These are phyloP conservation scores for Myxozyma melibiosi DNA, from an alignment of 805 yeast genomes.

Conservation along the genomic window DNA sequence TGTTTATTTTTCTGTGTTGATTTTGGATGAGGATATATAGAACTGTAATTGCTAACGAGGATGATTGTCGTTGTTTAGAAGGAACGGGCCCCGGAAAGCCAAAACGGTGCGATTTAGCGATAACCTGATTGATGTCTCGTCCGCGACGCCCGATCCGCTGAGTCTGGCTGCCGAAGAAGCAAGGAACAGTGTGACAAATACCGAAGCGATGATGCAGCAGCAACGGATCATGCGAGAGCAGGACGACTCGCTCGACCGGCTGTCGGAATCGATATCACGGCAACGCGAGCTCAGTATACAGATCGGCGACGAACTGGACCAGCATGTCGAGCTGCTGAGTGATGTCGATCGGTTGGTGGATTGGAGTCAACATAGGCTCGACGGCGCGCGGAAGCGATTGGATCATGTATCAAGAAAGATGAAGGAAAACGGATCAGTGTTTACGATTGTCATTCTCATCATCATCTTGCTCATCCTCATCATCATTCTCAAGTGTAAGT, in stretches of 20 bases:
- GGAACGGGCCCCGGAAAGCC: slow-evolving; percentile 8
- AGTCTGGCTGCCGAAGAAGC: slow-evolving; percentile 27
- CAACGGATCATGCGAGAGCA: slow-evolving; percentile 44
- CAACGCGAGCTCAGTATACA: slow-evolving; percentile 45
- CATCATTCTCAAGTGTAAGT: slow-evolving; percentile 36
- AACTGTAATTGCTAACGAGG: neutral
- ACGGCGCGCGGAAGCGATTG: slow-evolving; percentile 42
- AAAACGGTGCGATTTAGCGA: slow-evolving; percentile 40
- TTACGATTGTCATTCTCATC: slow-evolving; percentile 42
- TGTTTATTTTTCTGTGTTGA: neutral
- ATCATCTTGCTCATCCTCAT: slow-evolving; percentile 43
- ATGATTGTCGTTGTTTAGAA: neutral
- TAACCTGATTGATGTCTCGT: slow-evolving; percentile 35
- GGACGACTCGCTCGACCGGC: slow-evolving; percentile 44
- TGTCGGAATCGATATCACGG: slow-evolving; percentile 43
- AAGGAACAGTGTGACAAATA: slow-evolving; percentile 21
- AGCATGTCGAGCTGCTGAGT: slow-evolving; percentile 44
- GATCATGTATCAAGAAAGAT: slow-evolving; percentile 44
- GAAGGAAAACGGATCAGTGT: slow-evolving; percentile 41
- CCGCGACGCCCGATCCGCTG: slow-evolving; percentile 28
- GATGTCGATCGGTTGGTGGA: slow-evolving; percentile 47
- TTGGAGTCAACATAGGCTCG: slow-evolving; percentile 41
- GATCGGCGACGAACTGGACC: slow-evolving; percentile 45
- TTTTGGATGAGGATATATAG: neutral
- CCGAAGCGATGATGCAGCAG: slow-evolving; percentile 35